These are phyloP conservation scores for Stereocaulon alpinum DNA, from an alignment of 495 filamentous ascomycete genomes.

Conservation along the genomic window DNA sequence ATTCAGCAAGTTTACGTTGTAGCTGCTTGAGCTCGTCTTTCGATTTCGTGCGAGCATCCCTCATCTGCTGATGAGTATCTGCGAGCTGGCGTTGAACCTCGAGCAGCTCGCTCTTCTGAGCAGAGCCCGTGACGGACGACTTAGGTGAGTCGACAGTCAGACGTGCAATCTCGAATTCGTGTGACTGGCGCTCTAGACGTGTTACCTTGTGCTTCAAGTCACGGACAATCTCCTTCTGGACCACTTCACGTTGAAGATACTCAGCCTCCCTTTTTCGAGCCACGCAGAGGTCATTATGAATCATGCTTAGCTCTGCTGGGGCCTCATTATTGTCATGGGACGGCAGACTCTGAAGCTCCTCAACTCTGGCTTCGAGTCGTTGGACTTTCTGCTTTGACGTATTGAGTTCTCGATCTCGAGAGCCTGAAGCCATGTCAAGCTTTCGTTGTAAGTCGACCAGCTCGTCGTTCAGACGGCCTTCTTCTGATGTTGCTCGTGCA, in stretches of 20 bases:
- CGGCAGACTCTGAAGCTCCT: slow-evolving; percentile 45
- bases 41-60: slow-evolving; percentile 44
- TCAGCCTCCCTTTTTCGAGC: slow-evolving; percentile 54
- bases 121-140: slow-evolving; percentile 37
- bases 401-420: slow-evolving; percentile 40
- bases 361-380: slow-evolving; percentile 47
- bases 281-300: slow-evolving; percentile 51
- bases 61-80: slow-evolving; percentile 48
- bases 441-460: slow-evolving; percentile 46
- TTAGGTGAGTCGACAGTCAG: slow-evolving; percentile 36
- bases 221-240: slow-evolving; percentile 45
- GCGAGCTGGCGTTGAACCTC: slow-evolving; percentile 53
- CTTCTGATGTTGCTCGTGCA: slow-evolving; percentile 46
- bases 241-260: slow-evolving; percentile 50
- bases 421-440: slow-evolving; percentile 32
- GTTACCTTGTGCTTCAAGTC: slow-evolving; percentile 44
- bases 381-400: slow-evolving; percentile 44
- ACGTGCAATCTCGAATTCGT: slow-evolving; percentile 42
- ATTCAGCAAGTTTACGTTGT: slow-evolving; percentile 29
- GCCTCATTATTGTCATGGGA: slow-evolving; percentile 20
- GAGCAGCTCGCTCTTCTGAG: slow-evolving; percentile 50
- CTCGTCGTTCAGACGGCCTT: slow-evolving; percentile 46
- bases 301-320: slow-evolving; percentile 46
- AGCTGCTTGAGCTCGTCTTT: slow-evolving; percentile 27
- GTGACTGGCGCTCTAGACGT: slow-evolving; percentile 46